phyloP scores from a whole-genome alignment of 371 early-diverging fungal species.

The Rhizopus delemar region DNA sequence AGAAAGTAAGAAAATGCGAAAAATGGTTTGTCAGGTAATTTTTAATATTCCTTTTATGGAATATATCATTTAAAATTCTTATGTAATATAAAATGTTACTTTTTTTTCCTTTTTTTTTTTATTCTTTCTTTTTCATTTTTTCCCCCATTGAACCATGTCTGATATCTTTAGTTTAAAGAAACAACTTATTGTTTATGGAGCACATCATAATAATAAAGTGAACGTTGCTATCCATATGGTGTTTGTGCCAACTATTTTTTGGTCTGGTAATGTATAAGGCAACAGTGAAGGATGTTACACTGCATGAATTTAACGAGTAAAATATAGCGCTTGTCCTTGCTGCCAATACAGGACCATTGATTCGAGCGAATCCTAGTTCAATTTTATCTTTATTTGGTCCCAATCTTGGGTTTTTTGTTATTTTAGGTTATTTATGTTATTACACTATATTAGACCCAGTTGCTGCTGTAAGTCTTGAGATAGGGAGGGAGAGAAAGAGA shows the following conservation, averaged over 20 bases:
- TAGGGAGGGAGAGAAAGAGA: conserved; percentile 6
- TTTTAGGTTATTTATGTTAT: conserved; percentile 65
- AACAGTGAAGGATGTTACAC: not conserved
- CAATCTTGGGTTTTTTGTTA: conserved; percentile 60
- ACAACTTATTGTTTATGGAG: conserved; percentile 77
- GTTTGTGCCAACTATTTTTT: conserved; percentile 90
- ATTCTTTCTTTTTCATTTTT: not conserved
- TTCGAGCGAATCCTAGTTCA: conserved; percentile 18
- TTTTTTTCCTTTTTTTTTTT: conserved; percentile 10
- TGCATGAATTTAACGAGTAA: not conserved
- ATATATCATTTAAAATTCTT: no score
- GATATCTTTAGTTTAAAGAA: conserved; percentile 68
- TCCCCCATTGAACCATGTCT: conserved; percentile 7
- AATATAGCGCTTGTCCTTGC: conserved; percentile 61
- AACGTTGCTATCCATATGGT: conserved; percentile 88
- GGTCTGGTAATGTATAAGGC: conserved; percentile 54
- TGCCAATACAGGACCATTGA: conserved; percentile 58
- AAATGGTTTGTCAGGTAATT: no score
- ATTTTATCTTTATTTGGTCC: conserved; percentile 41
- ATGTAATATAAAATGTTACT: not conserved
- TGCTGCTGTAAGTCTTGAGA: conserved; percentile 60
- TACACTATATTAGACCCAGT: conserved; percentile 80
- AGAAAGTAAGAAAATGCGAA: no score
- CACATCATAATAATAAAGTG: conserved; percentile 74
- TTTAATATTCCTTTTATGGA: no score